A percentile compares a stretch with the other conserved stretches of the same genome.
phyloP scores from a whole-genome alignment of 2,329 filamentous ascomycete genomes.

The Trichoderma polysporum region DNA sequence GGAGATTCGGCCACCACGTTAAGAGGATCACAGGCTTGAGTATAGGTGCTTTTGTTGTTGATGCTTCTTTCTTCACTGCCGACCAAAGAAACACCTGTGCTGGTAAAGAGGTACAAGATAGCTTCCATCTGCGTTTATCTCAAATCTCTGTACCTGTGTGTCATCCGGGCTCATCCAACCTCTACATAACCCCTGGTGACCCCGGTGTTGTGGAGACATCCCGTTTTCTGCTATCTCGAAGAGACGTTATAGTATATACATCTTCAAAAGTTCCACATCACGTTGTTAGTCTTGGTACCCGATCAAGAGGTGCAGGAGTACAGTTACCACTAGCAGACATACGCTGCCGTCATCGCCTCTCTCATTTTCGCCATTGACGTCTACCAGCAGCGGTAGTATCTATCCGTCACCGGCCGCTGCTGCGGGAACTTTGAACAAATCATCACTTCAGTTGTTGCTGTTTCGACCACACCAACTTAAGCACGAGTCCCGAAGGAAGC shows the following conservation, averaged over 20 bases:
- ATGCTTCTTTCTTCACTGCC: neutral
- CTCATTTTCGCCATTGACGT: neutral
- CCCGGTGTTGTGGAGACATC: neutral
- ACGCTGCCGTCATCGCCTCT: neutral
- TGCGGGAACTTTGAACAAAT: neutral
- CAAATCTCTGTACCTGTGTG: neutral
- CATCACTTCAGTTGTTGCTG: neutral
- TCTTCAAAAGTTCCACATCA: neutral
- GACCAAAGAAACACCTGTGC: too few relatives aligned
- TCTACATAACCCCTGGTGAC: conserved; percentile 2
- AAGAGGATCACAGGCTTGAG: neutral
- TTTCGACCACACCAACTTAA: neutral
- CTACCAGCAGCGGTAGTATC: neutral
- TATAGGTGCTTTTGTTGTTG: neutral
- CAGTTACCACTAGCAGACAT: neutral
- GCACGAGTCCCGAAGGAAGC: neutral
- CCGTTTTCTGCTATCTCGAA: neutral
- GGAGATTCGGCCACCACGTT: neutral
- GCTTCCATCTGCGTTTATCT: neutral
- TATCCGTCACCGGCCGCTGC: neutral
- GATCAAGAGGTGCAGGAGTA: neutral
- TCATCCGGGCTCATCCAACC: neutral
- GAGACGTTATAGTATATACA: neutral
- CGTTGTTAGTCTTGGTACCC: too few relatives aligned
- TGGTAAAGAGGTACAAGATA: neutral